Percentiles rank a stretch among this genome's conserved stretches.
phyloP scores from a whole-genome alignment of 768 basidiomycete genomes.

The Mycena amicta region DNA sequence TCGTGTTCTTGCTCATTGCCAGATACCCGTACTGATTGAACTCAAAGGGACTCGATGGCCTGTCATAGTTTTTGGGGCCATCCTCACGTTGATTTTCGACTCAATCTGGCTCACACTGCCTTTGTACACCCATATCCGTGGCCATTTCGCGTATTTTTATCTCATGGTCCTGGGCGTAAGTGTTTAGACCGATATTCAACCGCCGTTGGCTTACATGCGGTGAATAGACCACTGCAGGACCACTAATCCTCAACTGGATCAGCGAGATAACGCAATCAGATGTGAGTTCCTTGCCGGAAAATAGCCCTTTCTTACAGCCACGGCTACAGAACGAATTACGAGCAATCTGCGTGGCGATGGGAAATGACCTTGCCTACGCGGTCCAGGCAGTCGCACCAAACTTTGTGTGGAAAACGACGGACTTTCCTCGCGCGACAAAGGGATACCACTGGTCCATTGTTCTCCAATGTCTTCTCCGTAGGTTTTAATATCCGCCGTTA shows the following conservation, averaged over 20 bases:
- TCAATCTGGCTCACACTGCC: constrained; percentile 17
- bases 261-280: constrained; percentile 21
- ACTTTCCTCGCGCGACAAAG: constrained; percentile 21
- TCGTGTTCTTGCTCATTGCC: neutral
- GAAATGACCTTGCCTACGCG: constrained; percentile 22
- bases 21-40: neutral
- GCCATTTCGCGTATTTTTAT: constrained; percentile 25
- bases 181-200: no score
- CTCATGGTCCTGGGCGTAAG: constrained; percentile 20
- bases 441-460: constrained; percentile 24
- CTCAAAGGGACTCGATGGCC: constrained; percentile 17
- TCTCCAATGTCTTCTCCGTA: neutral
- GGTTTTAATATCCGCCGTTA: no score
- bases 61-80: constrained; percentile 12
- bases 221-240: constrained; percentile 18
- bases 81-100: constrained; percentile 15
- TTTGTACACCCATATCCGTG: constrained; percentile 15
- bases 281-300: constrained; percentile 4
- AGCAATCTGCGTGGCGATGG: constrained; percentile 21
- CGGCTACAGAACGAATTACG: constrained; percentile 19
- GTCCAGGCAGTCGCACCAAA: constrained; percentile 25
- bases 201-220: neutral
- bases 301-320: no score
- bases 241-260: constrained; percentile 24
- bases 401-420: constrained; percentile 24